Conservation (phyloP, 2,329 filamentous ascomycete species). For the Aspergillus tamarii region DNA sequence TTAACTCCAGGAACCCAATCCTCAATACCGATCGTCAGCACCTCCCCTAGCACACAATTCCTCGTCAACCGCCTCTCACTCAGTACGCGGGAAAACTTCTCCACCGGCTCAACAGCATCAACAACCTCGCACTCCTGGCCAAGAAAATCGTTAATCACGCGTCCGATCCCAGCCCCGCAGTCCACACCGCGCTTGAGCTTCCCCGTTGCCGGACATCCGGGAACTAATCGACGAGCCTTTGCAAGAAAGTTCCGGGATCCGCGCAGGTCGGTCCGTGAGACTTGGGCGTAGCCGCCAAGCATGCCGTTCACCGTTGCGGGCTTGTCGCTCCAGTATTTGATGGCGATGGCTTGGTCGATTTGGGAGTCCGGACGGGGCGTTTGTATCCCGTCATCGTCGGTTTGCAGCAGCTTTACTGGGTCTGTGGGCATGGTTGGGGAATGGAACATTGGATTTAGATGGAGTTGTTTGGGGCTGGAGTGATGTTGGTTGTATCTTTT, state of each 20-base stretch:
- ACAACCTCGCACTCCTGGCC: conserved; percentile 68
- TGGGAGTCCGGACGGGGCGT: conserved; percentile 12
- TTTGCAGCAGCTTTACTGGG: background rate
- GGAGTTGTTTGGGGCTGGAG: background rate
- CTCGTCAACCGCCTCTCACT: conserved; percentile 37
- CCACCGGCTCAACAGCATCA: conserved; percentile 83
- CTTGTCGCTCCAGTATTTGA: conserved; percentile 41
- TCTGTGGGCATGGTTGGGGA: background rate
- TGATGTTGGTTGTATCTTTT: background rate
- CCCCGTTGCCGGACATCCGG: conserved; percentile 10
- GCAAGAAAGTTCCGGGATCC: conserved; percentile 69
- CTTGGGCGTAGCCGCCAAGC: conserved; percentile 72
- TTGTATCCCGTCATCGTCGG: background rate
- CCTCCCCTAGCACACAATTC: conserved; percentile 58
- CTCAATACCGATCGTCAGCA: conserved; percentile 76
- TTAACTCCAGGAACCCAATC: conserved; percentile 60
- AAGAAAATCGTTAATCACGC: conserved; percentile 78
- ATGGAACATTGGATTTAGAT: no score
- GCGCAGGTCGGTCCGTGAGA: conserved; percentile 71
- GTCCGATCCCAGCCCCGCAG: conserved; percentile 75
- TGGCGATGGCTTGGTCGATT: conserved; percentile 41
- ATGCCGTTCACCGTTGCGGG: conserved; percentile 50
- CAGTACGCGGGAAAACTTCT: conserved; percentile 74
- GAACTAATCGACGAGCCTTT: conserved; percentile 56
- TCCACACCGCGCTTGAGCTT: conserved; percentile 52